A percentile compares a stretch with the other conserved stretches of the same genome.
Conservation (phyloP, 2,329 filamentous ascomycete genomes). For the Diplocarpon mali region DNA sequence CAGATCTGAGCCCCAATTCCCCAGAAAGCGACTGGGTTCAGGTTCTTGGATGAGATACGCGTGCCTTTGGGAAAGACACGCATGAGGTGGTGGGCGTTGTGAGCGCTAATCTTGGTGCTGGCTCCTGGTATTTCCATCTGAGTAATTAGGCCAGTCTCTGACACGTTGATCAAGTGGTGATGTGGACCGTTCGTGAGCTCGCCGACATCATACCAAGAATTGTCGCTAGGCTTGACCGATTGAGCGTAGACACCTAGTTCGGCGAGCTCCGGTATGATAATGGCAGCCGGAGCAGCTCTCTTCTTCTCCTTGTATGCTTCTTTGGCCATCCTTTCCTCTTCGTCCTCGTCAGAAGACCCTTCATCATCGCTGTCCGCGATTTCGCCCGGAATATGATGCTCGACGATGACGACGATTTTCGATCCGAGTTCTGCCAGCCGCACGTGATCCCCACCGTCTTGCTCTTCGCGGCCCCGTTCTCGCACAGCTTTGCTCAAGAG, state of each 20-base stretch:
- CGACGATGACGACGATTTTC: conserved; percentile 57
- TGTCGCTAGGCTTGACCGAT: conserved; percentile 54
- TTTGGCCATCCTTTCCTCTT: conserved; percentile 36
- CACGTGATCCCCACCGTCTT: conserved; percentile 42
- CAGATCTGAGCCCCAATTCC: conserved; percentile 57
- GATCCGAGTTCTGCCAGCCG: conserved; percentile 46
- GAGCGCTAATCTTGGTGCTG: conserved; percentile 39
- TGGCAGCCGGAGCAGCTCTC: conserved; percentile 34
- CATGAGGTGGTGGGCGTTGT: conserved; percentile 59
- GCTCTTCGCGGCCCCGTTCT: conserved; percentile 43
- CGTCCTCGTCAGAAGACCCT: conserved; percentile 32
- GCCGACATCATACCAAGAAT: conserved; percentile 49
- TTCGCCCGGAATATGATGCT: conserved; percentile 50
- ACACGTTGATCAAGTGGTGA: conserved; percentile 59
- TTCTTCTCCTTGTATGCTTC: conserved; percentile 43
- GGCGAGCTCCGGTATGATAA: conserved; percentile 54
- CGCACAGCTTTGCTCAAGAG: conserved; percentile 47
- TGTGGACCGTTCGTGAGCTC: conserved; percentile 39
- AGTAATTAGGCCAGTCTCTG: conserved; percentile 45
- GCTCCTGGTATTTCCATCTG: conserved; percentile 35
- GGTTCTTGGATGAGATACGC: conserved; percentile 54
- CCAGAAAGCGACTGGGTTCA: conserved; percentile 54
- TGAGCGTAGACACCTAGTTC: conserved; percentile 59
- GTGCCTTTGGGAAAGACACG: conserved; percentile 60
- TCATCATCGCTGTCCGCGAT: conserved; percentile 31